These are phyloP conservation scores for Fragilaria radians DNA, from an alignment of 108 stramenopile species.

Conservation along the genomic window DNA sequence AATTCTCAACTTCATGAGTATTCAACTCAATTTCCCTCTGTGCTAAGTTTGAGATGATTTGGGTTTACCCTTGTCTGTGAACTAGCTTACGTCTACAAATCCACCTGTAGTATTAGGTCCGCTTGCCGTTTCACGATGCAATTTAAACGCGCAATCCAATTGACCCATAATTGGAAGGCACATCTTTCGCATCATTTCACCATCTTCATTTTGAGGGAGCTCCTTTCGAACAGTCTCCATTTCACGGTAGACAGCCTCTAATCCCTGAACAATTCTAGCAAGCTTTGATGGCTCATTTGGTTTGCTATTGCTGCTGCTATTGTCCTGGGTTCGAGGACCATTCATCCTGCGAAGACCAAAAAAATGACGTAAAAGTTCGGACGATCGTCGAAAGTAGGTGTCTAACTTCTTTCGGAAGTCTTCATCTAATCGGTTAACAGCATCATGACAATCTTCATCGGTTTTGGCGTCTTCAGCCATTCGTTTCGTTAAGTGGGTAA, in stretches of 20 bases:
- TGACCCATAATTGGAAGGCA: constrained; percentile 86
- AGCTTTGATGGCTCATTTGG: constrained; percentile 44
- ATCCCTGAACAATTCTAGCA: constrained; percentile 64
- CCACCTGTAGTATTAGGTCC: constrained; percentile 56
- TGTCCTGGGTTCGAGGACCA: constrained; percentile 9
- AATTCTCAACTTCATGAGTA: too few relatives aligned
- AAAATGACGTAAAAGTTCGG: constrained; percentile 83
- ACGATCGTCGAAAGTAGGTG: constrained; percentile 70
- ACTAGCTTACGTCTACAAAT: constrained; percentile 46
- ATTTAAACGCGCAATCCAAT: constrained; percentile 80
- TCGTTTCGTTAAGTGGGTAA: constrained; percentile 73
- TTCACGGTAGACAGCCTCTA: constrained; percentile 62
- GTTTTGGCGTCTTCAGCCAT: constrained; percentile 75
- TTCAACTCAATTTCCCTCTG: too few relatives aligned
- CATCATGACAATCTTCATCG: constrained; percentile 62
- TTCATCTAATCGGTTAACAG: constrained; percentile 57
- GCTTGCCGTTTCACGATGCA: constrained; percentile 59
- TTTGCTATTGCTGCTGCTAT: too few relatives aligned
- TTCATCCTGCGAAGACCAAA: constrained; percentile 62
- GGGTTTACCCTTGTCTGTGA: too few relatives aligned
- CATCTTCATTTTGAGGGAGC: constrained; percentile 34
- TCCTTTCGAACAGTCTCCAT: constrained; percentile 53
- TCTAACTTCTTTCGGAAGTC: constrained; percentile 67
- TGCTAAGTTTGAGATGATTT: too few relatives aligned
- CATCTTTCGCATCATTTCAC: constrained; percentile 73